Conservation (phyloP, 768 basidiomycete genomes). For the Auricularia sp. region DNA sequence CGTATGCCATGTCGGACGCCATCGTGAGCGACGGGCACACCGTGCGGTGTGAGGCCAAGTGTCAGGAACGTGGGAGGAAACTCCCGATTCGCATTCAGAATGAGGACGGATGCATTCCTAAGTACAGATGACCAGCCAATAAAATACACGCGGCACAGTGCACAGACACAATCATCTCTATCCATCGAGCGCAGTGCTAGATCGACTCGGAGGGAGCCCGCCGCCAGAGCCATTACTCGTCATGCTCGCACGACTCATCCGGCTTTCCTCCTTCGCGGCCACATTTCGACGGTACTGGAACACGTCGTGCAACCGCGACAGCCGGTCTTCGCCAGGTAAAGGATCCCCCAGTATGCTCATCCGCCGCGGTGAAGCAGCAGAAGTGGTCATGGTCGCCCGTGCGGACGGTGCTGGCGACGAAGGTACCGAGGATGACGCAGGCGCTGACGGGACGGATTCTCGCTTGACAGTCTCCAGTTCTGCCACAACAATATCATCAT, state of each 20-base stretch:
- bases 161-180: background rate
- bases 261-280: background rate
- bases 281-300: conserved; percentile 51
- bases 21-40: background rate
- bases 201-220: background rate
- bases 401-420: conserved; percentile 3
- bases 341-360: conserved; percentile 19
- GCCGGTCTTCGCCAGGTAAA: conserved; percentile 45
- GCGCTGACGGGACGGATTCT: background rate
- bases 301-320: conserved; percentile 68
- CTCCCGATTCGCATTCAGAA: no score
- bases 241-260: conserved; percentile 42
- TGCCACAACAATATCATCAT: background rate
- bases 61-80: background rate
- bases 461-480: conserved; percentile 7
- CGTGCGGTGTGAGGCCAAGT: background rate
- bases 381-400: conserved; percentile 23
- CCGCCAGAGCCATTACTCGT: conserved; percentile 31
- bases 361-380: conserved; percentile 23
- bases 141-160: background rate
- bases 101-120: no score
- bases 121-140: background rate
- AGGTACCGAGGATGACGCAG: background rate
- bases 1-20: conserved; percentile 38
- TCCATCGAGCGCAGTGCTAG: background rate